These are phyloP conservation scores for Zangia roseola DNA, from an alignment of 768 basidiomycete species.

Conservation along the genomic window DNA sequence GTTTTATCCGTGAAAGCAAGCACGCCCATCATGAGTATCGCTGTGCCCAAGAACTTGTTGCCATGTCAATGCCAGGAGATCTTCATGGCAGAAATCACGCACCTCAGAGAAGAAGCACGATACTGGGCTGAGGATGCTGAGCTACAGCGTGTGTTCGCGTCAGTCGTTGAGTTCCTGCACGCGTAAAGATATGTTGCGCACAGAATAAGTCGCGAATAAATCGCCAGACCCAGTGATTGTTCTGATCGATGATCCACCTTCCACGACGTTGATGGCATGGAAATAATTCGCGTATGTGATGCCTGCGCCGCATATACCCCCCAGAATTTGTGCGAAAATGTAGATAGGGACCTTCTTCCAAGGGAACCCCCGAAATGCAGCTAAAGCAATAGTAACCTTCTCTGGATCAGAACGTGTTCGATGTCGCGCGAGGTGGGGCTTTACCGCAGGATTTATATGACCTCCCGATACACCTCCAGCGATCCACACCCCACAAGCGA, in stretches of 20 bases:
- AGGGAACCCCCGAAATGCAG: conserved; percentile 70
- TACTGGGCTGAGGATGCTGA: conserved; percentile 36
- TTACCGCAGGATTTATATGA: conserved; percentile 75
- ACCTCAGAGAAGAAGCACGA: conserved; percentile 46
- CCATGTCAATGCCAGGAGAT: background rate
- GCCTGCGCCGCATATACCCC: conserved; percentile 56
- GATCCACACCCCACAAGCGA: too few species aligned
- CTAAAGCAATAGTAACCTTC: conserved; percentile 69
- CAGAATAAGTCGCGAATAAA: conserved; percentile 58
- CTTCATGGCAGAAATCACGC: background rate
- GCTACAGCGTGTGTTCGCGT: conserved; percentile 13
- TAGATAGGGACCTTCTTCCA: conserved; percentile 78
- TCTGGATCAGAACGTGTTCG: conserved; percentile 27
- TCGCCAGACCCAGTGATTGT: conserved; percentile 50
- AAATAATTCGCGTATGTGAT: conserved; percentile 64
- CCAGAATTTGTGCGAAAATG: conserved; percentile 61
- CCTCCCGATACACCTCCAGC: conserved; percentile 48
- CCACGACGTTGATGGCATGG: conserved; percentile 62
- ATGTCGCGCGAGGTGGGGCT: too few species aligned
- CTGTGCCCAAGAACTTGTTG: conserved; percentile 51
- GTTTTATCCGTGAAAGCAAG: conserved; percentile 51
- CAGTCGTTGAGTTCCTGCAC: background rate
- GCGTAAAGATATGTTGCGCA: conserved; percentile 23
- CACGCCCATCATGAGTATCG: conserved; percentile 49
- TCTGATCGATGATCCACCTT: conserved; percentile 49